Conservation (phyloP, 108 stramenopile genomes). For the Stephanodiscus minutulus region DNA sequence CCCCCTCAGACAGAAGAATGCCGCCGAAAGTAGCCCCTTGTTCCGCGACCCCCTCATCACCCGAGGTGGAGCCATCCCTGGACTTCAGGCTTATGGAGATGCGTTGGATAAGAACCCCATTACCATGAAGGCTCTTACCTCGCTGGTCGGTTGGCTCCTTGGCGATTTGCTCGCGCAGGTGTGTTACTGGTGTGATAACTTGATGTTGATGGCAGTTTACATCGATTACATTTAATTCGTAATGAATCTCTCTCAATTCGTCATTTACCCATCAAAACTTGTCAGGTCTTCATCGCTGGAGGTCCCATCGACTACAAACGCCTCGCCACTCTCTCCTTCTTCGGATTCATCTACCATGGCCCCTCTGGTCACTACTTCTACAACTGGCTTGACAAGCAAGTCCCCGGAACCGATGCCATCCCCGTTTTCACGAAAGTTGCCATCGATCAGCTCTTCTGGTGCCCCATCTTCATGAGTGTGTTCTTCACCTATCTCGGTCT, state of each 20-base stretch:
- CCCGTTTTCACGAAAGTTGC: slow-evolving; percentile 91
- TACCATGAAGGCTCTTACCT: slow-evolving; percentile 93
- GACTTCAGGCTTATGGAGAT: slow-evolving; percentile 91
- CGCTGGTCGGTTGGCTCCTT: slow-evolving; percentile 94
- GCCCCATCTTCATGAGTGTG: slow-evolving; percentile 95
- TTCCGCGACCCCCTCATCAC: slow-evolving; percentile 78
- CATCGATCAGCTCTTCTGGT: slow-evolving; percentile 95
- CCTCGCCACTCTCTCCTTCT: slow-evolving; percentile 90
- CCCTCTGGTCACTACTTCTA: slow-evolving; percentile 99
- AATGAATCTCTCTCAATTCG: slow-evolving; percentile 9
- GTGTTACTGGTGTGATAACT: slow-evolving; percentile 18
- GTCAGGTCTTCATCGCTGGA: slow-evolving; percentile 89
- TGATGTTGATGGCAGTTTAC: not conserved
- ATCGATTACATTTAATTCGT: not conserved
- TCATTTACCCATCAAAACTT: not conserved
- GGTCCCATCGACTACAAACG: slow-evolving; percentile 93
- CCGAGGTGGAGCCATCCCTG: slow-evolving; percentile 89
- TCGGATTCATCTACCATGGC: slow-evolving; percentile 97
- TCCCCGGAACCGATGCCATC: slow-evolving; percentile 82
- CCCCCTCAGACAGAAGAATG: slow-evolving; percentile 62
- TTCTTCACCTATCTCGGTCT: slow-evolving; percentile 98
- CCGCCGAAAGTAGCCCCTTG: slow-evolving; percentile 58
- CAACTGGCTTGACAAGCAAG: slow-evolving; percentile 92
- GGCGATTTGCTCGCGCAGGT: slow-evolving; percentile 97
- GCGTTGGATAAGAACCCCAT: slow-evolving; percentile 93